phyloP scores from a whole-genome alignment of 1,284 basidiomycete species.

The Ustilago cynodontis region DNA sequence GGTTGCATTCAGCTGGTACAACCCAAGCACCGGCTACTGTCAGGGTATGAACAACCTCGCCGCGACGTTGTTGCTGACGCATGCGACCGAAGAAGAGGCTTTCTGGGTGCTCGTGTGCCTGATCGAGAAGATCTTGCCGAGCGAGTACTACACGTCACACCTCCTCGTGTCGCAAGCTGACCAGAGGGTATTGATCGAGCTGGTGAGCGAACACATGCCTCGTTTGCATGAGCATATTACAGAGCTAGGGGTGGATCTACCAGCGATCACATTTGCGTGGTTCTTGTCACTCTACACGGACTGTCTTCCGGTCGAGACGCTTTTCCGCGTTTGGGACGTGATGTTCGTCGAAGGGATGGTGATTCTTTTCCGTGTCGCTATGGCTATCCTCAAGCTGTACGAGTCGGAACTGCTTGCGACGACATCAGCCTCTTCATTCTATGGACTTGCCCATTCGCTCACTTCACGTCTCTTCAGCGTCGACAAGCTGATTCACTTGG shows the following conservation, averaged over 20 bases:
- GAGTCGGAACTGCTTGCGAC: conserved; percentile 85
- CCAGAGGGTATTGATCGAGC: conserved; percentile 88
- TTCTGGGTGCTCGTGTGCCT: conserved; percentile 95
- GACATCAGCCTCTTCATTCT: conserved; percentile 85
- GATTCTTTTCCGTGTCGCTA: conserved; percentile 84
- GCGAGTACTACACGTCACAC: conserved; percentile 71
- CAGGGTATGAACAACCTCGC: conserved; percentile 90
- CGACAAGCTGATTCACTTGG: conserved; percentile 79
- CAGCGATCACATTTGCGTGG: conserved; percentile 97
- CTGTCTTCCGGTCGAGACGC: conserved; percentile 86
- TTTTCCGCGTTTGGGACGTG: conserved; percentile 77
- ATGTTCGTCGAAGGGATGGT: conserved; percentile 93
- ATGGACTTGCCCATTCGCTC: conserved; percentile 84
- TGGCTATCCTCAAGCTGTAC: conserved; percentile 85
- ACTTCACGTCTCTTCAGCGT: conserved; percentile 92
- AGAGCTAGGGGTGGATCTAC: conserved; percentile 86
- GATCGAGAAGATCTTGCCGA: conserved; percentile 72
- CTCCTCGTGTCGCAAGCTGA: conserved; percentile 86
- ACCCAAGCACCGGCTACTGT: conserved; percentile 71
- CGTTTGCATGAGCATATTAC: conserved; percentile 81
- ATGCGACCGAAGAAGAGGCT: conserved; percentile 94
- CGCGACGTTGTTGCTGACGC: conserved; percentile 89
- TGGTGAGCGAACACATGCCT: conserved; percentile 83
- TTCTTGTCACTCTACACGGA: conserved; percentile 96
- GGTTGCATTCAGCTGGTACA: conserved; percentile 85